phyloP scores from a whole-genome alignment of 2,329 filamentous ascomycete genomes.

The Aureobasidium sp. region DNA sequence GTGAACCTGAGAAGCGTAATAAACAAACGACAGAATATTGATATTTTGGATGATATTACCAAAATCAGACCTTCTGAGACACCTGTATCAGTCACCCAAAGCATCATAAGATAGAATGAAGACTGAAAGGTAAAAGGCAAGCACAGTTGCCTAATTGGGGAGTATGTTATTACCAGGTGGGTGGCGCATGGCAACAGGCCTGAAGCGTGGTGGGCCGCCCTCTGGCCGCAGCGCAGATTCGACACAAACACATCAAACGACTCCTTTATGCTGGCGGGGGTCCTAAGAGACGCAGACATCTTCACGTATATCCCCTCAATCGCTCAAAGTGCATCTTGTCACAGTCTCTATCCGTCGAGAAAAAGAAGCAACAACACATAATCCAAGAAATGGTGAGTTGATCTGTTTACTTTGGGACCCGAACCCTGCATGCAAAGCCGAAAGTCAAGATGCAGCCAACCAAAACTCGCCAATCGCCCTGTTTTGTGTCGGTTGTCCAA shows the following conservation, averaged over 20 bases:
- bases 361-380: neutral
- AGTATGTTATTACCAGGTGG: neutral
- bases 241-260: conserved; percentile 11
- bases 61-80: too few species aligned
- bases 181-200: neutral
- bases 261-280: conserved; percentile 1
- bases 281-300: neutral
- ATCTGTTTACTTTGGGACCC: conserved; percentile 3
- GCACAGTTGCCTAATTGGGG: neutral
- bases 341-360: neutral
- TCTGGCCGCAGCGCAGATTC: conserved; percentile 5
- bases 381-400: conserved; percentile 6
- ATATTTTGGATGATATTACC: too few species aligned
- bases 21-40: too few species aligned
- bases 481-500: neutral
- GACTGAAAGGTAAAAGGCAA: neutral
- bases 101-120: neutral
- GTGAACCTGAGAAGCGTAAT: too few species aligned
- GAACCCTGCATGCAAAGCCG: conserved; percentile 9
- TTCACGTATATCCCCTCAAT: neutral
- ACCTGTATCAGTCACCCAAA: too few species aligned
- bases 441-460: conserved; percentile 9
- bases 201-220: neutral
- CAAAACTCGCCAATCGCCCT: conserved; percentile 11
- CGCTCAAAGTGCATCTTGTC: neutral